A percentile compares a stretch with the other conserved stretches of the same genome.
phyloP scores from a whole-genome alignment of 148 eudicot genomes.

The Amaranthus cruentus region DNA sequence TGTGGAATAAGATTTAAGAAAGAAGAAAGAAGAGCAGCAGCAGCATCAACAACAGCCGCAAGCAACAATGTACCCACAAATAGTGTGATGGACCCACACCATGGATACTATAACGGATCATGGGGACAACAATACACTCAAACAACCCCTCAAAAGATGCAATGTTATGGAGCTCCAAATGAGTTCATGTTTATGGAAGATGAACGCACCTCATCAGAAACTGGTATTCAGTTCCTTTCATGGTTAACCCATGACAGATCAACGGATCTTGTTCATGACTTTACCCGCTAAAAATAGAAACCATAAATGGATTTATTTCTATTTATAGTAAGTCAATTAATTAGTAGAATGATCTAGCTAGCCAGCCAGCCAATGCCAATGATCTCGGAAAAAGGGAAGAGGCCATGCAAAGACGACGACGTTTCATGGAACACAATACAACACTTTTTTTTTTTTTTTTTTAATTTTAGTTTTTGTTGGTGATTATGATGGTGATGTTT shows the following conservation, averaged over 20 bases:
- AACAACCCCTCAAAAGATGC: conserved; percentile 32
- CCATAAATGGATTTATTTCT: background rate
- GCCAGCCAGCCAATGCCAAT: background rate
- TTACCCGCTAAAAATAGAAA: conserved; percentile 36
- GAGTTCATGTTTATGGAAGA: conserved; percentile 73
- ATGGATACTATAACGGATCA: conserved; percentile 31
- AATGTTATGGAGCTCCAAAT: conserved; percentile 45
- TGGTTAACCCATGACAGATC: conserved; percentile 76
- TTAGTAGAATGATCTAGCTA: background rate
- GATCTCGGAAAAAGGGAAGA: conserved; percentile 17
- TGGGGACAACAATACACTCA: conserved; percentile 37
- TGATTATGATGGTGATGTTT: conserved; percentile 25
- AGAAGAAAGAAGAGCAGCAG: conserved; percentile 85
- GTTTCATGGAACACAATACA: conserved; percentile 17
- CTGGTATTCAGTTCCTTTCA: conserved; percentile 51
- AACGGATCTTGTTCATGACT: conserved; percentile 55
- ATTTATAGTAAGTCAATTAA: background rate
- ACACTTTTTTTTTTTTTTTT: background rate
- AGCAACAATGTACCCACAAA: conserved; percentile 21
- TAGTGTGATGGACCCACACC: conserved; percentile 35
- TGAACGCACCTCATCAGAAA: conserved; percentile 28
- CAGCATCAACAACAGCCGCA: conserved; percentile 45
- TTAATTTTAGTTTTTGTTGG: background rate
- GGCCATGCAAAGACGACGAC: conserved; percentile 30
- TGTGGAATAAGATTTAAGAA: conserved; percentile 97